Conservation (phyloP, 2,329 filamentous ascomycete genomes). For the Pseudogymnoascus sp. region DNA sequence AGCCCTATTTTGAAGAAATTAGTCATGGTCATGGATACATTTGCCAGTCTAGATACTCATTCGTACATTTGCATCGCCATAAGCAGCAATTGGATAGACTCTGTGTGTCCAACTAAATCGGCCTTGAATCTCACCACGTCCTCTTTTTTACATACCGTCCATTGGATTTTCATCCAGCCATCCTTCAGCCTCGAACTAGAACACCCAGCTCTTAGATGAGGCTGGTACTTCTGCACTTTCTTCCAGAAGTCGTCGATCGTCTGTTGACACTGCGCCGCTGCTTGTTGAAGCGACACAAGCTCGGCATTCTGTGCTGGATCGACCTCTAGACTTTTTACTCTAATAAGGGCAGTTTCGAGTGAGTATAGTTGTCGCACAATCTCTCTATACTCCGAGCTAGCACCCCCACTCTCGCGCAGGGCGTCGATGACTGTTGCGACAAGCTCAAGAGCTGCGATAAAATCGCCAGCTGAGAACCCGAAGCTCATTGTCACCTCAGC, state of each 20-base stretch:
- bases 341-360: conserved; percentile 23
- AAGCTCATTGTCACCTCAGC: conserved; percentile 22
- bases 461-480: conserved; percentile 23
- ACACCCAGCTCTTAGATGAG: conserved; percentile 11
- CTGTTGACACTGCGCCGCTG: conserved; percentile 20
- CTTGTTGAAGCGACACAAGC: conserved; percentile 20
- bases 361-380: conserved; percentile 16
- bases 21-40: neutral
- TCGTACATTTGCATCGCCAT: conserved; percentile 21
- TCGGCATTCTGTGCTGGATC: conserved; percentile 17
- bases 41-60: neutral
- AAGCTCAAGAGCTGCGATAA: conserved; percentile 22
- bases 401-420: conserved; percentile 14
- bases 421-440: conserved; percentile 18
- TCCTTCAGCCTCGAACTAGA: conserved; percentile 16
- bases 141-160: conserved; percentile 24
- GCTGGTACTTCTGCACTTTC: conserved; percentile 25
- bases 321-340: conserved; percentile 23
- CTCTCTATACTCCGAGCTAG: conserved; percentile 9
- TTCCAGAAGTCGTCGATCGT: conserved; percentile 25
- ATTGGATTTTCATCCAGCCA: conserved; percentile 23
- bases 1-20: neutral
- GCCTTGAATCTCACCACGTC: conserved; percentile 22
- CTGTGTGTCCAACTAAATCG: conserved; percentile 21
- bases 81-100: conserved; percentile 24